Evolutionary conservation across 2,329 filamentous ascomycete species (phyloP).

Genomic region (Colletotrichum australisinense): DNA sequence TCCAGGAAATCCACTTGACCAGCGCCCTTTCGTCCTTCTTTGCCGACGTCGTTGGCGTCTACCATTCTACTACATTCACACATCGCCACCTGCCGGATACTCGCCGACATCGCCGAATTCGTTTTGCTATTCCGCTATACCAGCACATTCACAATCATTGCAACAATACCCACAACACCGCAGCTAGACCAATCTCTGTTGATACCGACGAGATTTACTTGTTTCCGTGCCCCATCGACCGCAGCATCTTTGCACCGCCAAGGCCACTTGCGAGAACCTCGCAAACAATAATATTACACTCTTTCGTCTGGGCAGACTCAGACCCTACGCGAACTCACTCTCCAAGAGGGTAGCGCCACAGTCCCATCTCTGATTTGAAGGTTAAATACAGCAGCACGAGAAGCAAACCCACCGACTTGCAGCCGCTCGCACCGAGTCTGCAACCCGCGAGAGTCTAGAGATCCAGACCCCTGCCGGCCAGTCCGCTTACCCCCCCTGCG

Average conservation of each 20-base stretch:
- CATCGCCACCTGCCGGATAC: slow-evolving; percentile 11
- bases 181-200: background rate
- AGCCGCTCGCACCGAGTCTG: slow-evolving; percentile 25
- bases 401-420: background rate
- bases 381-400: slow-evolving; percentile 13
- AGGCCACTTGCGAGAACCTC: background rate
- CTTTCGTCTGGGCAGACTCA: background rate
- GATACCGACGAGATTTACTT: background rate
- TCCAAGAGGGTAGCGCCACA: slow-evolving; percentile 14
- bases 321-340: no score
- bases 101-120: slow-evolving; percentile 16
- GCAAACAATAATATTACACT: background rate
- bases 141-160: background rate
- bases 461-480: slow-evolving; percentile 33
- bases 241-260: background rate
- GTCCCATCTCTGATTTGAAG: slow-evolving; percentile 7
- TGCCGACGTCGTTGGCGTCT: slow-evolving; percentile 20
- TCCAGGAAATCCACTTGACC: background rate
- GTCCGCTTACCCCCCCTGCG: slow-evolving; percentile 22
- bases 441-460: slow-evolving; percentile 22
- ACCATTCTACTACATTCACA: background rate
- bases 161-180: slow-evolving; percentile 3
- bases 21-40: slow-evolving; percentile 2
- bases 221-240: background rate
- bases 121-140: background rate